phyloP scores from a whole-genome alignment of 2,329 filamentous ascomycete genomes.

The Fusarium sp. region DNA sequence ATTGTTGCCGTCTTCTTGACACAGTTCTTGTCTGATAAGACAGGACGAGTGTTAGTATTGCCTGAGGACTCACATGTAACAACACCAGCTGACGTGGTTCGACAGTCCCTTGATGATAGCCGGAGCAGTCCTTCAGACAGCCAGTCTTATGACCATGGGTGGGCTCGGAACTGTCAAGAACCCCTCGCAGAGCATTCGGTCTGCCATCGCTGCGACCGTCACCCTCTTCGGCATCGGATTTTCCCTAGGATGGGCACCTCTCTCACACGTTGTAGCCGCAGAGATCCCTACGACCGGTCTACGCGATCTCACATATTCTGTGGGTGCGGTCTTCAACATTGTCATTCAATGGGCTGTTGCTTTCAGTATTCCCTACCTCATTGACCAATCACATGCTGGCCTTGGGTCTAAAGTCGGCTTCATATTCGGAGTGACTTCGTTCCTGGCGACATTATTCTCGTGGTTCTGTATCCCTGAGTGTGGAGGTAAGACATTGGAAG shows the following conservation, averaged over 20 bases:
- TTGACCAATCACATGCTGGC: slow-evolving; percentile 47
- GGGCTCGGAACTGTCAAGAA: slow-evolving; percentile 44
- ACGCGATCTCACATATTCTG: slow-evolving; percentile 45
- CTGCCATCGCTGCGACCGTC: slow-evolving; percentile 47
- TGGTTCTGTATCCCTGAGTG: slow-evolving; percentile 36
- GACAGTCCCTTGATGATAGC: slow-evolving; percentile 39
- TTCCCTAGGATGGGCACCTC: slow-evolving; percentile 48
- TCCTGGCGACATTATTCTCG: slow-evolving; percentile 23
- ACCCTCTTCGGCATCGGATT: slow-evolving; percentile 46
- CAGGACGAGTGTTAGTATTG: background rate
- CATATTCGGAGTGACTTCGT: slow-evolving; percentile 23
- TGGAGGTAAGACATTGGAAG: slow-evolving; percentile 32
- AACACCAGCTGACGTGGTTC: background rate
- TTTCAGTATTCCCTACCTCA: slow-evolving; percentile 51
- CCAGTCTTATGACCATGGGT: slow-evolving; percentile 49
- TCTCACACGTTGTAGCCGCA: slow-evolving; percentile 49
- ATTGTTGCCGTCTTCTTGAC: slow-evolving; percentile 22
- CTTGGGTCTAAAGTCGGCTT: slow-evolving; percentile 42
- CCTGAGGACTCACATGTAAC: background rate
- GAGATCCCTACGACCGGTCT: slow-evolving; percentile 47
- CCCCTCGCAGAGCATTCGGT: slow-evolving; percentile 28
- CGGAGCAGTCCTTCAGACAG: slow-evolving; percentile 43
- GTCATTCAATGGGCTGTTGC: slow-evolving; percentile 17
- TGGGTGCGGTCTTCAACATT: slow-evolving; percentile 39
- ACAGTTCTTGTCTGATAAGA: background rate